phyloP scores from a whole-genome alignment of 805 yeast species.

The Ascoidea asiatica region DNA sequence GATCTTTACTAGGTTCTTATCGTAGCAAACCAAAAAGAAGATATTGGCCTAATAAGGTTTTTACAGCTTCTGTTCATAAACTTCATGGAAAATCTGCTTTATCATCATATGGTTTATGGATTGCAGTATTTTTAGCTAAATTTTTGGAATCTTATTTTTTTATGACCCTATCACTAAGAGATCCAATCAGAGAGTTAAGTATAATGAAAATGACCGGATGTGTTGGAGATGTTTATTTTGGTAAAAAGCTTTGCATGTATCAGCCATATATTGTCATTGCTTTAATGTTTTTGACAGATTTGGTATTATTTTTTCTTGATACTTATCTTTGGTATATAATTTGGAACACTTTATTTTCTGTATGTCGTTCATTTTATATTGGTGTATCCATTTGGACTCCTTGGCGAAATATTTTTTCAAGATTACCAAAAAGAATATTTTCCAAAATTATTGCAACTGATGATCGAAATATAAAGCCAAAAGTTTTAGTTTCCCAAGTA shows the following conservation, averaged over 20 bases:
- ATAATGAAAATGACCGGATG: conserved; percentile 42
- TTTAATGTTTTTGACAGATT: conserved; percentile 44
- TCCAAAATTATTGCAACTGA: conserved; percentile 49
- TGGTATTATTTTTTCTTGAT: conserved; percentile 61
- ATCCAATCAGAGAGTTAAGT: conserved; percentile 58
- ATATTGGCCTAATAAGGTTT: conserved; percentile 37
- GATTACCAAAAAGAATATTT: conserved; percentile 63
- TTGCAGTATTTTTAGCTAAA: conserved; percentile 52
- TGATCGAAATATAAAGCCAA: conserved; percentile 27
- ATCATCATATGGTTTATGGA: conserved; percentile 61
- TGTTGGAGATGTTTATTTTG: conserved; percentile 45
- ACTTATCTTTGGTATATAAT: conserved; percentile 80
- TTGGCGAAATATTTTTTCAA: conserved; percentile 68
- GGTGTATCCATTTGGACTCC: conserved; percentile 85
- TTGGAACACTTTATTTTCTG: conserved; percentile 65
- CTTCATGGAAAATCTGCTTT: conserved; percentile 39
- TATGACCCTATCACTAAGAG: conserved; percentile 56
- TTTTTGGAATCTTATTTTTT: conserved; percentile 70
- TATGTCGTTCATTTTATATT: conserved; percentile 52
- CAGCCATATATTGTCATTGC: conserved; percentile 45
- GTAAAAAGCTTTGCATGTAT: conserved; percentile 34
- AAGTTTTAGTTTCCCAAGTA: conserved; percentile 47
- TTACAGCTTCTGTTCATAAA: conserved; percentile 45
- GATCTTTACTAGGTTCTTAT: conserved; percentile 34
- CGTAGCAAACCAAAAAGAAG: conserved; percentile 22